Evolutionary conservation across 2,329 filamentous ascomycete genomes (phyloP).

Genomic region (Colletotrichum sp.): DNA sequence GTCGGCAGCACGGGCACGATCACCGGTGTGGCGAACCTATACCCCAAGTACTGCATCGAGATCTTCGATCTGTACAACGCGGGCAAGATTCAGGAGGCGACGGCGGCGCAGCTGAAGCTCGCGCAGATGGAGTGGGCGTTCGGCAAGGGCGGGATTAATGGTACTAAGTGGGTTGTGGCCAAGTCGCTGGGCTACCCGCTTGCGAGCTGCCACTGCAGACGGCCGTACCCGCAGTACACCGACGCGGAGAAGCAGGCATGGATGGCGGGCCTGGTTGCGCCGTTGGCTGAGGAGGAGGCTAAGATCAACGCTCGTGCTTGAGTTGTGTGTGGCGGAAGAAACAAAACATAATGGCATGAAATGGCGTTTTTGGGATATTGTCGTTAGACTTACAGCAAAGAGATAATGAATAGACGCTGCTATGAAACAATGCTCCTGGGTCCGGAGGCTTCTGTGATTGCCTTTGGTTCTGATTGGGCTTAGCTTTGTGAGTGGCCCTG

Average conservation of each 20-base stretch:
- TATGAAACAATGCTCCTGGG: background rate
- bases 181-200: constrained; percentile 57
- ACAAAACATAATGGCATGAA: background rate
- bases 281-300: constrained; percentile 21
- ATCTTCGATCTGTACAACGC: constrained; percentile 52
- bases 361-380: background rate
- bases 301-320: constrained; percentile 1
- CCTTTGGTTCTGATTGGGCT: rapidly evolving
- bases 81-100: constrained; percentile 52
- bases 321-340: background rate
- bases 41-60: constrained; percentile 56
- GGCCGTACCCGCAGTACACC: constrained; percentile 57
- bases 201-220: constrained; percentile 54
- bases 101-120: constrained; percentile 53
- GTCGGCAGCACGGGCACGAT: constrained; percentile 66
- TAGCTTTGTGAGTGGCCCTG: too few species aligned
- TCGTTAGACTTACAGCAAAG: background rate
- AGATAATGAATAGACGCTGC: background rate
- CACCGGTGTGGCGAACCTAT: constrained; percentile 67
- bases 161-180: constrained; percentile 64
- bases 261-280: constrained; percentile 26
- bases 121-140: constrained; percentile 61
- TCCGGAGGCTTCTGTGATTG: background rate
- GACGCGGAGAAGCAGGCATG: constrained; percentile 36
- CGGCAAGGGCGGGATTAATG: constrained; percentile 63